Evolutionary conservation across 768 basidiomycete genomes (phyloP).

Genomic region (Lactarius tabidus): DNA sequence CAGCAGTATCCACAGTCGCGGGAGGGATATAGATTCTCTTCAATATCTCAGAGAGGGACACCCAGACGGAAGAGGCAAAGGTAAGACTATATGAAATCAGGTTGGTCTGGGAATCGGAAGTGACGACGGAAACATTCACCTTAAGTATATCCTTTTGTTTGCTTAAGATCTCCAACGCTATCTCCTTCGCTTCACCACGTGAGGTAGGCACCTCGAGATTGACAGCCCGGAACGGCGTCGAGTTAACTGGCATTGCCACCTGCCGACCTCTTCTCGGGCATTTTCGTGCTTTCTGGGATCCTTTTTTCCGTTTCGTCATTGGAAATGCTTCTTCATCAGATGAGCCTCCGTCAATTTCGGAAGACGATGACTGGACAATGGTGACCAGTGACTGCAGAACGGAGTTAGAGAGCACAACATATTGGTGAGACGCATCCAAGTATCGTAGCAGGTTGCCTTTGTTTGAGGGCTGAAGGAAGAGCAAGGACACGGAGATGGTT

Average conservation of each 20-base stretch:
- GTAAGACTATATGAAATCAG: too few relatives aligned
- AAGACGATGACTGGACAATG: background rate
- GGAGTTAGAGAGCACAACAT: slow-evolving; percentile 3
- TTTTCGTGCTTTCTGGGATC: slow-evolving; percentile 33
- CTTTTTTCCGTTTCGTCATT: too few relatives aligned
- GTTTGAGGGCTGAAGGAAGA: slow-evolving; percentile 7
- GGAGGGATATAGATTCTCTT: slow-evolving; percentile 14
- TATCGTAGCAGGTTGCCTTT: background rate
- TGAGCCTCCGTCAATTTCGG: background rate
- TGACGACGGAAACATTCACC: slow-evolving; percentile 21
- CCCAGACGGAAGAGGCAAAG: slow-evolving; percentile 5
- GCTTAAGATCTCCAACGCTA: slow-evolving; percentile 24
- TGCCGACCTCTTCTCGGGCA: slow-evolving; percentile 25
- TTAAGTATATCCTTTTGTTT: slow-evolving; percentile 31
- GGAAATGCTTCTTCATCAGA: background rate
- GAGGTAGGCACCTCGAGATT: too few relatives aligned
- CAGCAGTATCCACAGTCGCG: background rate
- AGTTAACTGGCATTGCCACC: slow-evolving; percentile 27
- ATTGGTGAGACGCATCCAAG: slow-evolving; percentile 6
- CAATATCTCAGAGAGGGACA: slow-evolving; percentile 1
- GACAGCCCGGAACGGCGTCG: slow-evolving; percentile 32
- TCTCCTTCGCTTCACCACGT: slow-evolving; percentile 23
- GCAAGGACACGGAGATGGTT: slow-evolving; percentile 11
- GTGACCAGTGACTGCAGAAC: slow-evolving; percentile 1
- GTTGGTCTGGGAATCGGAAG: background rate